phyloP scores from a whole-genome alignment of 345 rosid species.

The Salix koriyanagi region DNA sequence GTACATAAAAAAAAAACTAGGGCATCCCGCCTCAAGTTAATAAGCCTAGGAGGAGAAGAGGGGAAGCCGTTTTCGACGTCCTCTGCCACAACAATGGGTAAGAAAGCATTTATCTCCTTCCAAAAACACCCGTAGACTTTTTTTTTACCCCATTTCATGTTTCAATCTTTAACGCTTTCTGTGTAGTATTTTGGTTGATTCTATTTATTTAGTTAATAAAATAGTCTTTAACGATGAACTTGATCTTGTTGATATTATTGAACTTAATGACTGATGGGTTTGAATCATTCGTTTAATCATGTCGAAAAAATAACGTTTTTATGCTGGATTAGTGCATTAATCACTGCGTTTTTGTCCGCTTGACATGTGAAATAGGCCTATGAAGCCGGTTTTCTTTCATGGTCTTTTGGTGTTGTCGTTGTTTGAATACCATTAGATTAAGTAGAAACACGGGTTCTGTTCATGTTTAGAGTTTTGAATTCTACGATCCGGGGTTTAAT shows the following conservation, averaged over 20 bases:
- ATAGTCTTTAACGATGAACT: background rate
- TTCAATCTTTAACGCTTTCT: background rate
- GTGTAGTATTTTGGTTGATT: background rate
- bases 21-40: background rate
- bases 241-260: background rate
- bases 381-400: background rate
- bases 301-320: background rate
- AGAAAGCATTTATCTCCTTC: background rate
- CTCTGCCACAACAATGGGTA: background rate
- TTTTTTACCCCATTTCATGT: background rate
- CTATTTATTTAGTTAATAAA: background rate
- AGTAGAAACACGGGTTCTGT: background rate
- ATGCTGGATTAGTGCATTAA: background rate
- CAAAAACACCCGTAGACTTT: background rate
- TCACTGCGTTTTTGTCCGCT: background rate
- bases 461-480: background rate
- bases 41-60: background rate
- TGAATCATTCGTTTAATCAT: background rate
- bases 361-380: background rate
- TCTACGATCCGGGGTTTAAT: background rate
- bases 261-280: background rate
- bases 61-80: background rate
- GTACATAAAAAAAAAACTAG: background rate
- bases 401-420: background rate
- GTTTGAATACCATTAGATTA: background rate